Conservation (phyloP, 2,329 filamentous ascomycete genomes). For the Cryphonectria carpinicola region DNA sequence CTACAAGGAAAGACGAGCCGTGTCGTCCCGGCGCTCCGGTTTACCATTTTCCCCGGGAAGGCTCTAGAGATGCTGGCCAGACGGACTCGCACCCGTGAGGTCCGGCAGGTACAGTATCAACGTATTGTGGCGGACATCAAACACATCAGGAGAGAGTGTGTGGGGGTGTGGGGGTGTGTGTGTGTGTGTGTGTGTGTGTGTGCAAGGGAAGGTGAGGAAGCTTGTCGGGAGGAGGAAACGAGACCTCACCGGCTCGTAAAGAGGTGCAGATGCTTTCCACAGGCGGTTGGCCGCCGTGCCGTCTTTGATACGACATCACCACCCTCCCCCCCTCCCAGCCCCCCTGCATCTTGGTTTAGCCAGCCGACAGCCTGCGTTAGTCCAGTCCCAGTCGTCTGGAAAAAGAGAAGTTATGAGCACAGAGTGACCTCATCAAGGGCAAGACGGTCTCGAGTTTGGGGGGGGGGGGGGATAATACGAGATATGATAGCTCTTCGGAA, state of each 20-base stretch:
- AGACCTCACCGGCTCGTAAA: neutral
- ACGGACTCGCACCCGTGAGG: neutral
- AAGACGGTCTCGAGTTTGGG: neutral
- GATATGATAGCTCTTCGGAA: neutral
- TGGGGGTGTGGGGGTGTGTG: neutral
- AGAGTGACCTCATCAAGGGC: neutral
- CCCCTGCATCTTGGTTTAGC: neutral
- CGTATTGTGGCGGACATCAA: neutral
- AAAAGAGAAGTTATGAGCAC: neutral
- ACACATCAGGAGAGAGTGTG: too few relatives aligned
- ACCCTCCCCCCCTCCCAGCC: neutral
- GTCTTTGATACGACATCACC: slow-evolving; percentile 20
- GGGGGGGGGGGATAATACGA: neutral
- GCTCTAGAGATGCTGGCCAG: neutral
- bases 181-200: neutral
- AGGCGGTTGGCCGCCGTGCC: slow-evolving; percentile 10
- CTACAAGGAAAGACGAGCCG: neutral
- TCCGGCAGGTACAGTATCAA: neutral
- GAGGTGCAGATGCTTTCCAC: neutral
- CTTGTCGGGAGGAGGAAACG: neutral
- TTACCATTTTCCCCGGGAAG: neutral
- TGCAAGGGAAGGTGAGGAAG: neutral
- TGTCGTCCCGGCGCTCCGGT: slow-evolving; percentile 8
- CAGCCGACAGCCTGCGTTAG: neutral
- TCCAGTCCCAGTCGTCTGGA: neutral